Evolutionary conservation across 208 protist genomes (phyloP).

Genomic region (Lotmaria passim): DNA sequence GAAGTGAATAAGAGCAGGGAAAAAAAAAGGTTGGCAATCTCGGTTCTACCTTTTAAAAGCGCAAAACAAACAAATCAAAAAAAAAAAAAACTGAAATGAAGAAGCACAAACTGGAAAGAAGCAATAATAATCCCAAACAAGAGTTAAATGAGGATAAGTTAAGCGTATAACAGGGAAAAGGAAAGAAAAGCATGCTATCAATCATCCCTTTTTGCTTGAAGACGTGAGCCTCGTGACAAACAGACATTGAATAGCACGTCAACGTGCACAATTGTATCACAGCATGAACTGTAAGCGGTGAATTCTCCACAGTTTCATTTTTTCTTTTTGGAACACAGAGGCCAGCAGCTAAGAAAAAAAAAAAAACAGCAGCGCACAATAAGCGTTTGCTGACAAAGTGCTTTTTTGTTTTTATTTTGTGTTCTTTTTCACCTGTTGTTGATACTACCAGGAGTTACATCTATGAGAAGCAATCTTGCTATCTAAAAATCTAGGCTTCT

Average conservation of each 20-base stretch:
- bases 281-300: too few relatives aligned
- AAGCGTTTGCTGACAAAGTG: too few relatives aligned
- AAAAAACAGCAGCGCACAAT: neutral
- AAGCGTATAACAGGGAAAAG: too few relatives aligned
- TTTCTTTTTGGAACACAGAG: neutral
- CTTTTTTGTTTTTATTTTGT: conserved; percentile 4
- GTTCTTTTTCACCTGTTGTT: conserved; percentile 1
- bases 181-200: too few relatives aligned
- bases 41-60: too few relatives aligned
- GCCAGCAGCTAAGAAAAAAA: neutral
- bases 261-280: too few relatives aligned
- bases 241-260: too few relatives aligned
- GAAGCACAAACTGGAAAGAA: neutral
- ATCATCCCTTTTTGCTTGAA: too few relatives aligned
- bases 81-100: neutral
- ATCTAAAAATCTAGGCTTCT: conserved; percentile 62
- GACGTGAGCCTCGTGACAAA: too few relatives aligned
- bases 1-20: neutral
- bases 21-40: neutral
- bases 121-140: neutral
- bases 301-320: too few relatives aligned
- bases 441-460: neutral
- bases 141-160: neutral
- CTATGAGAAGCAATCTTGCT: neutral
- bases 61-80: neutral